A percentile compares a stretch with the other conserved stretches of the same genome.
These are phyloP conservation scores for Gossypioides kirkii DNA, from an alignment of 345 rosid species.

Conservation along the genomic window DNA sequence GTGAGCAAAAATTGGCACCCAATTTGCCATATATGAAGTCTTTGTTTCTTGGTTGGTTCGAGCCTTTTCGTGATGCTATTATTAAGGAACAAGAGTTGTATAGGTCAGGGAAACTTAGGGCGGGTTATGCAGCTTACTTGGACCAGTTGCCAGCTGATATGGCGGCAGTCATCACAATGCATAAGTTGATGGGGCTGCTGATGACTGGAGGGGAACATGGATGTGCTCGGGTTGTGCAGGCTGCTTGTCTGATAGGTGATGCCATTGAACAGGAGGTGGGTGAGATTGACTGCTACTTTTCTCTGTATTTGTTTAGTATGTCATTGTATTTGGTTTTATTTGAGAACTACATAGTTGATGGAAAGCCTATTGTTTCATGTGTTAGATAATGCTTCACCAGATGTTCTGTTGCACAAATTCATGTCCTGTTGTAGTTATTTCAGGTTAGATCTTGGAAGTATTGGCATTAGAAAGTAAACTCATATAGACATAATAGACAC, in stretches of 20 bases:
- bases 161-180: conserved; percentile 95
- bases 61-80: conserved; percentile 74
- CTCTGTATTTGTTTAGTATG: conserved; percentile 10
- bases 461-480: neutral
- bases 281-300: conserved; percentile 11
- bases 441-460: neutral
- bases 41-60: conserved; percentile 95
- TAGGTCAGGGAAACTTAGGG: conserved; percentile 47
- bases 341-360: neutral
- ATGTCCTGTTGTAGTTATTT: neutral
- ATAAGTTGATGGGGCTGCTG: conserved; percentile 64
- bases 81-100: conserved; percentile 59
- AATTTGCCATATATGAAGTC: conserved; percentile 87
- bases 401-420: neutral
- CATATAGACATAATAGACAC: neutral
- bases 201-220: conserved; percentile 85
- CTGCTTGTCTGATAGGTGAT: conserved; percentile 72
- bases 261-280: conserved; percentile 96
- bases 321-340: neutral
- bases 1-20: conserved; percentile 88
- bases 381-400: neutral
- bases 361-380: neutral
- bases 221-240: conserved; percentile 60
- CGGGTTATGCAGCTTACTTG: conserved; percentile 45
- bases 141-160: conserved; percentile 83